Evolutionary conservation across 1,284 basidiomycete genomes (phyloP), one percentile per base, ranked within the genome.

Genomic region (Puccinia novopanici): DNA sequence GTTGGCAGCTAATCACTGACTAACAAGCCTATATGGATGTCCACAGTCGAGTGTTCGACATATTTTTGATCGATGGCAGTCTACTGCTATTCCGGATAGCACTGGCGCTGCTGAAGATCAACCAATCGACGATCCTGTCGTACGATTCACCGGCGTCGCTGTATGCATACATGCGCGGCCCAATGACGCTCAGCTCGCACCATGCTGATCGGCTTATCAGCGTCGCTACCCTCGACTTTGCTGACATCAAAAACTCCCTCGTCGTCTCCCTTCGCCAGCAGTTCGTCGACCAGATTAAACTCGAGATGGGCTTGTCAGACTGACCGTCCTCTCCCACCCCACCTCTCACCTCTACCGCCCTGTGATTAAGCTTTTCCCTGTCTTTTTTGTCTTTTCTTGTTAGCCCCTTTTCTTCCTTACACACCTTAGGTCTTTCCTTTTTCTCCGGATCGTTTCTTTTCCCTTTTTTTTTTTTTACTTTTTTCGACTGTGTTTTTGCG

Each of bases 21-120:
- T n/a, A n/a, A n/a, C n/a, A n/a, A n/a, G n/a, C n/a, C n/a, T n/a
- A n/a, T n/a, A n/a, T n/a, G n/a, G n/a, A n/a, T n/a, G 45, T 6
- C 8, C 8, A 15, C 27, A 80, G 77, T 19, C 77, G 77, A 40
- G 77, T 80, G 24, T 80, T 80, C 48, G 96, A 99, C 84, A 89
- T 98, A n/a, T 92, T 98, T 86, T 90, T 98, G 81, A 91, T 97
- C 5, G 94, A 98, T 84, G 96, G 96, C 0, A 89, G 94, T 68
- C 93, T 80, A 22, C 19, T 73, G 3, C 52, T 80, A 37, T 96
- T 96, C 87, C 91, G 95, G 42, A 87, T 97, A 57, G 93, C 95
- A 0, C 88, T 98, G 63, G 91, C 91, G 12, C 93, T 98, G 61
- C 88, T 99, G 81, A 91, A 91, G 82, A 89, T 89, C 81, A 93